Conservation (phyloP, 2,329 filamentous ascomycete genomes). For the Aspergillus terreus region DNA sequence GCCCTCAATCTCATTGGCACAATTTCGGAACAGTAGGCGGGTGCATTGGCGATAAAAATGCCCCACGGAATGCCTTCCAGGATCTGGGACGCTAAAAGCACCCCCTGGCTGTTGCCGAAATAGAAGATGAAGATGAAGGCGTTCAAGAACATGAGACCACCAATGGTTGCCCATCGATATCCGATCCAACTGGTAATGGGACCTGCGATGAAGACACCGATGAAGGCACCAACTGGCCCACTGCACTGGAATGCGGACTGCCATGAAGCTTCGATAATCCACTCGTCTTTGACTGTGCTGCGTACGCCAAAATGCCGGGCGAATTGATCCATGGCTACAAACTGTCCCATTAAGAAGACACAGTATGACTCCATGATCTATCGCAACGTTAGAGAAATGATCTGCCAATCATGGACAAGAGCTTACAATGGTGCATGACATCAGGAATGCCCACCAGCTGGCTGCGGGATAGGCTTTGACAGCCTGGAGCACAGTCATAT, state of each 20-base stretch:
- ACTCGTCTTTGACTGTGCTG: constrained; percentile 17
- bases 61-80: constrained; percentile 64
- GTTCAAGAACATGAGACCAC: constrained; percentile 50
- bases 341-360: constrained; percentile 60
- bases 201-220: constrained; percentile 50
- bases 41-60: constrained; percentile 63
- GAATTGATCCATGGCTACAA: constrained; percentile 53
- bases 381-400: constrained; percentile 16
- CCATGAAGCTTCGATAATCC: constrained; percentile 52
- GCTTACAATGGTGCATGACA: constrained; percentile 56
- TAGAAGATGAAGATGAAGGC: constrained; percentile 52
- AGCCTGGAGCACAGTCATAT: constrained; percentile 45
- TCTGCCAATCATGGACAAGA: constrained; percentile 13
- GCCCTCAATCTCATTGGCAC: constrained; percentile 57
- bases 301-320: constrained; percentile 45
- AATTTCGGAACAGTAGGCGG: constrained; percentile 61
- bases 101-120: constrained; percentile 42
- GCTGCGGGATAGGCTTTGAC: constrained; percentile 52
- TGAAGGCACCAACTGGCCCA: constrained; percentile 51
- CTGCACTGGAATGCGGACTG: constrained; percentile 56
- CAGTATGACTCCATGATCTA: constrained; percentile 64
- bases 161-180: constrained; percentile 58
- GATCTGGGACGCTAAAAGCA: constrained; percentile 53
- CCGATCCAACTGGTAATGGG: constrained; percentile 57
- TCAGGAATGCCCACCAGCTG: constrained; percentile 53